phyloP scores from a whole-genome alignment of 2,329 filamentous ascomycete genomes.

The Metarhizium robertsii region DNA sequence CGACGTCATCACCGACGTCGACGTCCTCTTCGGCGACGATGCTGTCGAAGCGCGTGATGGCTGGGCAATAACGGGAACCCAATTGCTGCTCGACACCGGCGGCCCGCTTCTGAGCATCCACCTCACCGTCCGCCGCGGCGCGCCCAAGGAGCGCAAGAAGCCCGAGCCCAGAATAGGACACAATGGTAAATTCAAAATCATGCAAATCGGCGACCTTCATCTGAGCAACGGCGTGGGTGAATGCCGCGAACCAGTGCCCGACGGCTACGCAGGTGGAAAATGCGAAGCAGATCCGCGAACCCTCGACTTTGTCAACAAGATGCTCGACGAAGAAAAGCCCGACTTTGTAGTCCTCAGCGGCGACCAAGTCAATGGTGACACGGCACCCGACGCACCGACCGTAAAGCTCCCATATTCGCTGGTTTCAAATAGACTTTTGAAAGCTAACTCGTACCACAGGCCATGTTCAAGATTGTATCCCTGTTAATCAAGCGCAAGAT shows the following conservation, averaged over 20 bases:
- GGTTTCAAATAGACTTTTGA: too few relatives aligned
- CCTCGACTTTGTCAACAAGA: constrained; percentile 72
- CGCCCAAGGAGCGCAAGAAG: constrained; percentile 53
- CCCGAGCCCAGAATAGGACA: constrained; percentile 71
- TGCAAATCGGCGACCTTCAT: constrained; percentile 93
- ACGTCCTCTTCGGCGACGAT: constrained; percentile 83
- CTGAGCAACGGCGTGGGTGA: constrained; percentile 78
- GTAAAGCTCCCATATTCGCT: constrained; percentile 27
- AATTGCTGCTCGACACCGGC: constrained; percentile 59
- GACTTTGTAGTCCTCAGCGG: constrained; percentile 87
- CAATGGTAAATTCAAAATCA: constrained; percentile 92
- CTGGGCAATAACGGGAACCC: constrained; percentile 71
- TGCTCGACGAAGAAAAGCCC: constrained; percentile 88
- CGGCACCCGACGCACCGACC: constrained; percentile 81
- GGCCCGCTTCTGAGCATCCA: constrained; percentile 59
- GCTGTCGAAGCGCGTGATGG: constrained; percentile 81
- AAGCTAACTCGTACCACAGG: constrained; percentile 30
- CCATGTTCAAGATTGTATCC: constrained; percentile 87
- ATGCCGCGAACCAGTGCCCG: constrained; percentile 80
- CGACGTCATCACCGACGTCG: constrained; percentile 67
- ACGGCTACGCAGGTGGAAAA: constrained; percentile 58
- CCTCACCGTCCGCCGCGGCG: constrained; percentile 69
- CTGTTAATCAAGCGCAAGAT: constrained; percentile 80
- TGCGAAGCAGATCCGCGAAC: constrained; percentile 92
- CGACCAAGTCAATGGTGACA: constrained; percentile 92